Evolutionary conservation across 148 eudicot species (phyloP).

Genomic region (Fagopyrum esculentum): DNA sequence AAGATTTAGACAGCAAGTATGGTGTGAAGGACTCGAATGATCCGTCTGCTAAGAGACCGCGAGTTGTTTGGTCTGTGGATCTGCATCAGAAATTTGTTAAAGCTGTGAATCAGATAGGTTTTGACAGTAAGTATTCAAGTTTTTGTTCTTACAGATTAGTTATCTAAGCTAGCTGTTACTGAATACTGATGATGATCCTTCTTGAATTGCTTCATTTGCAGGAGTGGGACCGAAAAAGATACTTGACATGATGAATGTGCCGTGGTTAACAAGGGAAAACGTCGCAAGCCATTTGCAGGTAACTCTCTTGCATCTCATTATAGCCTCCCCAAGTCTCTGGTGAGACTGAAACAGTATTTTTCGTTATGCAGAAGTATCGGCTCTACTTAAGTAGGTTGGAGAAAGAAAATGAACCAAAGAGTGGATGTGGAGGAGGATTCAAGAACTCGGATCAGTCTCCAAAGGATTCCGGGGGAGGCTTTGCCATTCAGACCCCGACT

Average conservation of each 20-base stretch:
- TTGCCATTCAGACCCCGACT: constrained; percentile 34
- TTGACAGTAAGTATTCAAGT: constrained; percentile 69
- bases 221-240: constrained; percentile 95
- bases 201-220: constrained; percentile 30
- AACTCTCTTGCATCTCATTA: constrained; percentile 8
- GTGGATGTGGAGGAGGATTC: constrained; percentile 15
- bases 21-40: constrained; percentile 55
- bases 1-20: constrained; percentile 46
- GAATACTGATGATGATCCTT: neutral
- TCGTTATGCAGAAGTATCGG: constrained; percentile 81
- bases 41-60: constrained; percentile 58
- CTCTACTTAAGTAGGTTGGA: constrained; percentile 74
- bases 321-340: neutral
- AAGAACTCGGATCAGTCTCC: neutral
- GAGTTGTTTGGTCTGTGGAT: constrained; percentile 91
- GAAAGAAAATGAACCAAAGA: constrained; percentile 50
- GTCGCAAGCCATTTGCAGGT: constrained; percentile 99
- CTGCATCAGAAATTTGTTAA: constrained; percentile 92
- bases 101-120: constrained; percentile 87
- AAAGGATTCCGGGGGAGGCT: constrained; percentile 19
- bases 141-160: neutral
- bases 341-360: neutral
- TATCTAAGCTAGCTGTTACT: neutral
- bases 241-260: constrained; percentile 85
- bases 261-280: constrained; percentile 90